A percentile compares a stretch with the other conserved stretches of the same genome.
phyloP scores from a whole-genome alignment of 176 grass and related monocot species.

The Rhipidocladum racemiflorum region DNA sequence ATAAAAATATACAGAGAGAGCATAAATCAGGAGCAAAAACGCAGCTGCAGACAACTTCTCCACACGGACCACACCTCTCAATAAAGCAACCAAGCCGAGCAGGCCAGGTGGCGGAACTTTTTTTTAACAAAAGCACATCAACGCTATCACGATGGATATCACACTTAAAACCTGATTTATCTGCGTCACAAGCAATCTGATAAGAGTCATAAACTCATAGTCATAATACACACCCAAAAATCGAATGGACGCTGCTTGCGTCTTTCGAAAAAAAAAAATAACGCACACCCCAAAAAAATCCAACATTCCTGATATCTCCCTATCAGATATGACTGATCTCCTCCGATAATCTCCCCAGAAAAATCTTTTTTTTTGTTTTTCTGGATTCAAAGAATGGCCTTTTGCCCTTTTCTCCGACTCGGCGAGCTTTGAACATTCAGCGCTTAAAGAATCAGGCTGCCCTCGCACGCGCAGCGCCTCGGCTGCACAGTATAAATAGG shows the following conservation, averaged over 20 bases:
- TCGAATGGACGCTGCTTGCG: too few species aligned
- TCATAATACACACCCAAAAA: neutral
- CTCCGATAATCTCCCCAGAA: neutral
- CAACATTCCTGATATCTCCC: neutral
- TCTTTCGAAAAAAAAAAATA: too few species aligned
- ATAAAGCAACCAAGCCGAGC: neutral
- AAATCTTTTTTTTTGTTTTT: neutral
- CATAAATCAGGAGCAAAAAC: neutral
- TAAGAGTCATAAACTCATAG: too few species aligned
- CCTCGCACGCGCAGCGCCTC: neutral
- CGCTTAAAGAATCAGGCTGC: neutral
- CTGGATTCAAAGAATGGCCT: neutral
- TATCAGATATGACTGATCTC: neutral
- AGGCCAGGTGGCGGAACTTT: neutral
- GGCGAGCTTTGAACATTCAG: neutral
- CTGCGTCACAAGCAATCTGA: conserved; percentile 4
- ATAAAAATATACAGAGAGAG: too few species aligned
- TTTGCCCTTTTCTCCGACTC: neutral
- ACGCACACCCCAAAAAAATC: neutral
- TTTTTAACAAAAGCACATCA: too few species aligned
- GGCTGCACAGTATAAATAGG: conserved; percentile 36
- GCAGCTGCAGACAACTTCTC: neutral
- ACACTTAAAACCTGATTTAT: neutral
- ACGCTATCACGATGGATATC: neutral
- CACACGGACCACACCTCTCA: neutral